Percentiles rank a stretch among this genome's conserved stretches.
Evolutionary conservation across 768 basidiomycete genomes (phyloP).

Genomic region (Rhizopogon rudus): DNA sequence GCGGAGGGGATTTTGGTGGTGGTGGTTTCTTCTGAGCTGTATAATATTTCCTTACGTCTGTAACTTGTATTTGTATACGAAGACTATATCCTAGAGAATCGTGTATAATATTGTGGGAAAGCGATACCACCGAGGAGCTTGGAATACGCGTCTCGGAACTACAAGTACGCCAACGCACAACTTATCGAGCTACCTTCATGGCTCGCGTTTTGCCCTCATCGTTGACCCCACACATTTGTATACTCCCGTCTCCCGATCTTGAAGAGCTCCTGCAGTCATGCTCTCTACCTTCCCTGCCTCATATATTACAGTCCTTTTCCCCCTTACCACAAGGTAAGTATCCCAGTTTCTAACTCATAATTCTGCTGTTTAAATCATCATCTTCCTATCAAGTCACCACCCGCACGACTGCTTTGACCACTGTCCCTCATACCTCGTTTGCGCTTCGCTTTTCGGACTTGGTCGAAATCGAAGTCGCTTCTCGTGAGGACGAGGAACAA

Average conservation of each 20-base stretch:
- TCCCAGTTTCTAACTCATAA: neutral
- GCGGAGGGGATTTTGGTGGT: constrained; percentile 14
- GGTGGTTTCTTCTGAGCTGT: constrained; percentile 12
- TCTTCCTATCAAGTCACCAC: constrained; percentile 57
- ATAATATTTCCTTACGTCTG: neutral
- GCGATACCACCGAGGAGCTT: neutral
- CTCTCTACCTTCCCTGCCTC: constrained; percentile 62
- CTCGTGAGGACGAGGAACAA: constrained; percentile 72
- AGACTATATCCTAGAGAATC: neutral
- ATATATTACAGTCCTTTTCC: constrained; percentile 80
- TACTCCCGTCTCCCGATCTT: constrained; percentile 69
- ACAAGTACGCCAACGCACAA: neutral
- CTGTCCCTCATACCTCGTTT: constrained; percentile 70
- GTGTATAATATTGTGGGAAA: constrained; percentile 1
- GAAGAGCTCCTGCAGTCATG: constrained; percentile 50
- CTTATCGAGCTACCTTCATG: constrained; percentile 25
- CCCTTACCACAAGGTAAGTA: constrained; percentile 72
- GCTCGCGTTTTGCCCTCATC: constrained; percentile 60
- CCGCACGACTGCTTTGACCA: constrained; percentile 65
- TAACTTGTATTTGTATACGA: neutral
- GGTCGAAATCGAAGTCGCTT: constrained; percentile 63
- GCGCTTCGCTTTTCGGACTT: constrained; percentile 77
- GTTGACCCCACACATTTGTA: constrained; percentile 77
- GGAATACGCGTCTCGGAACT: neutral
- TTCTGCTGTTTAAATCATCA: neutral